Percentiles rank a stretch among this genome's conserved stretches.
phyloP scores from a whole-genome alignment of 331 rosid genomes.

The Pyracantha coccinea region DNA sequence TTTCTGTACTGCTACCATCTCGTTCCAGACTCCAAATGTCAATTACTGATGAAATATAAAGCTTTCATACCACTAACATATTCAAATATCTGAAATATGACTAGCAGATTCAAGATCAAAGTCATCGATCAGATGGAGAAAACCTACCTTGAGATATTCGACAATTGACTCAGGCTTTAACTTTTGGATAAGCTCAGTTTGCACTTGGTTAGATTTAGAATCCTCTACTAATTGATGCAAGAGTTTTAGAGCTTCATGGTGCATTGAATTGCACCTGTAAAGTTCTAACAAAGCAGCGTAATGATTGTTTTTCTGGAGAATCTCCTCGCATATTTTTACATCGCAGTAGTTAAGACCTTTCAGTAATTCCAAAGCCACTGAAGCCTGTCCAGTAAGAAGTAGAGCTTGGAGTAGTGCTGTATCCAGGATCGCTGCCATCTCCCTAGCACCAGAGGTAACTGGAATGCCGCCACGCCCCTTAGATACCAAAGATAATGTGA shows the following conservation, averaged over 20 bases:
- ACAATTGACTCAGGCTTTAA: slow-evolving; percentile 83
- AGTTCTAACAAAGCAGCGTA: slow-evolving; percentile 72
- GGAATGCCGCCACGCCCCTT: slow-evolving; percentile 66
- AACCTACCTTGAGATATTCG: slow-evolving; percentile 87
- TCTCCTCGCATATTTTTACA: slow-evolving; percentile 76
- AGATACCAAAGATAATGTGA: slow-evolving; percentile 16
- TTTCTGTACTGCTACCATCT: too few relatives aligned
- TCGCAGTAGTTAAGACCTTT: slow-evolving; percentile 83
- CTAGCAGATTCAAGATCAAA: neutral
- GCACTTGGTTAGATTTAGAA: slow-evolving; percentile 49
- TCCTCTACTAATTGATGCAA: slow-evolving; percentile 72
- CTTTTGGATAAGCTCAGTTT: slow-evolving; percentile 43
- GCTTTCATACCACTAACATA: neutral
- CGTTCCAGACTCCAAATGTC: neutral
- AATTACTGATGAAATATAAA: neutral
- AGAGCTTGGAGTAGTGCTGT: slow-evolving; percentile 89
- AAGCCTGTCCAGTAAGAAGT: slow-evolving; percentile 45
- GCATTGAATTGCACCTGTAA: slow-evolving; percentile 83
- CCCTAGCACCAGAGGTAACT: slow-evolving; percentile 53
- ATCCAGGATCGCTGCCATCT: slow-evolving; percentile 92
- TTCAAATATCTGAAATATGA: neutral
- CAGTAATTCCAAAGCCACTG: slow-evolving; percentile 61
- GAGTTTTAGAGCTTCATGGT: slow-evolving; percentile 88
- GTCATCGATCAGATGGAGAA: slow-evolving; percentile 13
- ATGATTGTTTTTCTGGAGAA: slow-evolving; percentile 59